A percentile compares a stretch with the other conserved stretches of the same genome.
phyloP scores from a whole-genome alignment of 2,329 filamentous ascomycete genomes.

The Aspergillus luchuensis region DNA sequence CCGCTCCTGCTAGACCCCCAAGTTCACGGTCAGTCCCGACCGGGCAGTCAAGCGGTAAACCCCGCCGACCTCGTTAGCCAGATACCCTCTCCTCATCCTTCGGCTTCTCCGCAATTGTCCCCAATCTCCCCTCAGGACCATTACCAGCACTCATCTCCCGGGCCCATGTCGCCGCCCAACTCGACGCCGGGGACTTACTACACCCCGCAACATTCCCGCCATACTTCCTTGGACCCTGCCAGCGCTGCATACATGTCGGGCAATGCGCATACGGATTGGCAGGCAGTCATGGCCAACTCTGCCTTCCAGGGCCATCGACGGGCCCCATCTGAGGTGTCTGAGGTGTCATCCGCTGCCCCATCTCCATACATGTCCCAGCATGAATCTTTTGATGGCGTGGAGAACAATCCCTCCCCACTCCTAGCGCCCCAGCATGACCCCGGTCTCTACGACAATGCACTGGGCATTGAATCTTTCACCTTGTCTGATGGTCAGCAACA shows the following conservation, averaged over 20 bases:
- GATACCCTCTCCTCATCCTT: constrained; percentile 52
- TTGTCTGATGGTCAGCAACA: constrained; percentile 66
- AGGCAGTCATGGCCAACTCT: constrained; percentile 54
- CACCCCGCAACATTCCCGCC: constrained; percentile 59
- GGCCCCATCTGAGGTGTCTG: constrained; percentile 86
- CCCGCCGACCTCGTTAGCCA: constrained; percentile 51
- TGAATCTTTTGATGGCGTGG: constrained; percentile 75
- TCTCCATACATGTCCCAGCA: constrained; percentile 79
- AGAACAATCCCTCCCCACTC: constrained; percentile 76
- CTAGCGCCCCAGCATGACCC: constrained; percentile 71
- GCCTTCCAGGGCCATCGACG: constrained; percentile 80
- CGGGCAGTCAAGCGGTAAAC: constrained; percentile 47
- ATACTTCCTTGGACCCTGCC: constrained; percentile 62
- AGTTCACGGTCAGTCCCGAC: constrained; percentile 37
- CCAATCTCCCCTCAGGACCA: constrained; percentile 49
- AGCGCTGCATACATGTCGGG: constrained; percentile 60
- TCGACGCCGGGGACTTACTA: constrained; percentile 55
- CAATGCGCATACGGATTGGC: constrained; percentile 59
- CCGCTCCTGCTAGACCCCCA: constrained; percentile 46
- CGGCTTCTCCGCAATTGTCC: constrained; percentile 60
- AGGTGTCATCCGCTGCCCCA: constrained; percentile 80
- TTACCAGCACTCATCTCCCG: constrained; percentile 56
- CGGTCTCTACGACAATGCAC: constrained; percentile 72
- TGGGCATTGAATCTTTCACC: constrained; percentile 77
- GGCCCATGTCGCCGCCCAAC: constrained; percentile 57